Evolutionary conservation across 2,329 filamentous ascomycete species (phyloP).

Genomic region (Beauveria australis): DNA sequence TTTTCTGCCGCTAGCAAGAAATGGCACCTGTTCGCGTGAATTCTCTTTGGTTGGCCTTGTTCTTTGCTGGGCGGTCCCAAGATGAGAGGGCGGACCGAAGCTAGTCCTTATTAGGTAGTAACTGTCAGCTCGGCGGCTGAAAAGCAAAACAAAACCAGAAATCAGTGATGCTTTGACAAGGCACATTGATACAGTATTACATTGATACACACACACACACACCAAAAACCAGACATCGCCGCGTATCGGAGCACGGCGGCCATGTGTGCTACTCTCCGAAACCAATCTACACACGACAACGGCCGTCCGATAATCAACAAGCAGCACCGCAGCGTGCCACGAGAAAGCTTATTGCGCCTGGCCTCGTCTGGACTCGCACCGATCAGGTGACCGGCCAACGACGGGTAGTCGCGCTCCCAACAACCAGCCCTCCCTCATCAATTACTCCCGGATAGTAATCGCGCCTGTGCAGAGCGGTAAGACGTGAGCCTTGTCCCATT

Average conservation of each 20-base stretch:
- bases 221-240: not conserved
- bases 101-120: not conserved
- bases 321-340: too few relatives aligned
- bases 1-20: not conserved
- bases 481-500: not conserved
- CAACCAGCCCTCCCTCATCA: not conserved
- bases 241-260: not conserved
- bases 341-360: not conserved
- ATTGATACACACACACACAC: not conserved
- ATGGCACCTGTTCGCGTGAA: not conserved
- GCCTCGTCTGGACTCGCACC: not conserved
- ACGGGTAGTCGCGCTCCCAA: not conserved
- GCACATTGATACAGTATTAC: not conserved
- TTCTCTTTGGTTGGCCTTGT: not conserved
- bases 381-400: constrained; percentile 10
- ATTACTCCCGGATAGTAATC: not conserved
- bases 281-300: not conserved
- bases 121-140: not conserved
- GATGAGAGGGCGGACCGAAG: not conserved
- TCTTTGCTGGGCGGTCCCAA: not conserved
- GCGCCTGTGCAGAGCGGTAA: not conserved
- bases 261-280: not conserved
- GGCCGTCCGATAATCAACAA: not conserved
- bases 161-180: not conserved
- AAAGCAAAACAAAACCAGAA: not conserved